Conservation (phyloP, 2,329 filamentous ascomycete genomes). For the Neofusicoccum sp. region DNA sequence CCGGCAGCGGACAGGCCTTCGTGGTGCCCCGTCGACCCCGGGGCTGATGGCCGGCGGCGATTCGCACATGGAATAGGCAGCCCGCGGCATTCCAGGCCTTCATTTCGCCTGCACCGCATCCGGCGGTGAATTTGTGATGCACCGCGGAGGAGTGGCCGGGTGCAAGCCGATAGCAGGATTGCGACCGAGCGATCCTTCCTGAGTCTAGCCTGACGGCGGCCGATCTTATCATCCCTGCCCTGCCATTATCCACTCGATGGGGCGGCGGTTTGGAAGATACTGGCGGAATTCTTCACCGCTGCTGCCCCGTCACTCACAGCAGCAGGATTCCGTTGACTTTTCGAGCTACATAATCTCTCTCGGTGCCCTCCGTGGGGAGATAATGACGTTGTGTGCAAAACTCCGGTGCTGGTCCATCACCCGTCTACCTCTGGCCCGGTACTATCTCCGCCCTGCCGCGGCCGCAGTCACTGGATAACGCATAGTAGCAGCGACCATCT, state of each 20-base stretch:
- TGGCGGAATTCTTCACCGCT: constrained; percentile 6
- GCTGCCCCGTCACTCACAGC: background rate
- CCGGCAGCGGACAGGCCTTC: background rate
- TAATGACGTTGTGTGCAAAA: background rate
- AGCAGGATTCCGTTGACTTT: constrained; percentile 1
- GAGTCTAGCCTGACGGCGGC: background rate
- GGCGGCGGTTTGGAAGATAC: background rate
- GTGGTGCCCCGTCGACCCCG: background rate
- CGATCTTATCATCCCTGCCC: constrained; percentile 10
- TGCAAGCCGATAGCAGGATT: background rate
- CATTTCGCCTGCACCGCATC: constrained; percentile 10
- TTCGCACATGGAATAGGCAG: background rate
- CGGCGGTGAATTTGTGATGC: constrained; percentile 8
- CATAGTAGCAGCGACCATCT: background rate
- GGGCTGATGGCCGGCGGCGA: background rate
- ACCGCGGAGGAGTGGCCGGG: constrained; percentile 4
- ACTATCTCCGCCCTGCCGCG: constrained; percentile 3
- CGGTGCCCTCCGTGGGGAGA: background rate
- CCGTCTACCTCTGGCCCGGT: background rate
- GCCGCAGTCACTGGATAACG: background rate
- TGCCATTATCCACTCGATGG: constrained; percentile 11
- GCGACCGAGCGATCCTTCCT: constrained; percentile 14
- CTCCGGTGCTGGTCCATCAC: background rate
- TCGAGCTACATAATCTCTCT: background rate
- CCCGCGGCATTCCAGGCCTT: constrained; percentile 6